Evolutionary conservation across 2,329 filamentous ascomycete genomes (phyloP), one percentile per base, ranked within the genome.

Genomic region (Fusarium redolens): DNA sequence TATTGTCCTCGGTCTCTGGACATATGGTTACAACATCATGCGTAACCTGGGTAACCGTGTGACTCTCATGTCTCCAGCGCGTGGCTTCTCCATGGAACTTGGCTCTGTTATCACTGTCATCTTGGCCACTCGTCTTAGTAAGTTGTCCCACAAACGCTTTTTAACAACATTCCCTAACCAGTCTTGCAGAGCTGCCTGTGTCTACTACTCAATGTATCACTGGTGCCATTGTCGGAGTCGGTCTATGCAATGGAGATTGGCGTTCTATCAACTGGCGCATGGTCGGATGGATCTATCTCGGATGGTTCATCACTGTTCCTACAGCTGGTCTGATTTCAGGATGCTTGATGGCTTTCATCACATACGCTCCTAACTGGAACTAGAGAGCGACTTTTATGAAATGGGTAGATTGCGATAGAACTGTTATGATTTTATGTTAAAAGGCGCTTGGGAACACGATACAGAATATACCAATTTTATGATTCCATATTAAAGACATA

Each of bases 191-290:
- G 60, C 86, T 92, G 4, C 90, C 90, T 4, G 85, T 92, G 37
- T 91, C 89, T 4, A 92, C 90, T 3, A 91, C 90, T 0, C 89
- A 91, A 82, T 92, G 90, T 79, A 90, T 90, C 75, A 89, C 86
- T 45, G 89, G 89, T 51, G 86, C 89, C 45, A 90, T 88, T 25
- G 89, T 91, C 50, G 89, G 89, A 67, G 89, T 91, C 55, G 89
- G 88, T 65, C 85, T 91, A 22, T 90, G 88, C 81, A 89, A 88
- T 51, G 89, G 89, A 31, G 86, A 85, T 50, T 86, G 85, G 83
- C 84, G 85, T 52, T 86, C 88, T 33, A 88, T 91, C 75, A 91
- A 91, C 82, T 91, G 88, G 87, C 85, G 88, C 67, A 89, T 89
- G 85, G 86, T 91, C 9, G 85, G 82, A 10, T 89, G 88, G 84